Base-by-base conservation (phyloP, 768 basidiomycete genomes). In the Boletus barrowsii region DNA sequence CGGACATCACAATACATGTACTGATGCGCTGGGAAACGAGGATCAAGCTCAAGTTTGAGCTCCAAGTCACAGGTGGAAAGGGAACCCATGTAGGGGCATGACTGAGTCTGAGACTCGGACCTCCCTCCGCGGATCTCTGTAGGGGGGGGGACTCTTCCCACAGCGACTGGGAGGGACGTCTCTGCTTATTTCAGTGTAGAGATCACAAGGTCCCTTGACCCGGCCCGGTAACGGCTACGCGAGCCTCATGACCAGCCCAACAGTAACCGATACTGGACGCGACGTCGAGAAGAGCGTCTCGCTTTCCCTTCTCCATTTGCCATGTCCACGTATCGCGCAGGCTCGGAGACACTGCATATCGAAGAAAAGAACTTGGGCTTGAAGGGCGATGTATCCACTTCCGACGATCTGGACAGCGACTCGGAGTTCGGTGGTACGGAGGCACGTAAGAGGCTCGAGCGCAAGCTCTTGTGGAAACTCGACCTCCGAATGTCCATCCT, bases 401-500 rank as follows among this genome's bases (percentile, higher is more conserved):
- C 3, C 18, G 45, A 49, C 30, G 56, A 56, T 26, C 42, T 54
- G 22, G 75, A 79, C 61, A 66, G 71, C n/a, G 75, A 24, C 24
- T 24, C 24, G 24, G 24, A 83, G 58, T 82, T 82, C 49, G 79
- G 78, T 39, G 78, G 77, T 15, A 60, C 62, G 4, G 80, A 79
- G 55, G 73, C 66, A 20, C 75, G 83, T 47, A 72, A 65, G 57
- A 66, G 41, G 33, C 69, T 86, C 17, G 84, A 85, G 68, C 76
- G 71, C 58, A 79, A 73, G 57, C 72, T 86, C 14, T 60, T 84
- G 47, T 65, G 72, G 59, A 86, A 85, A 63, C 57, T 87, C 43
- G 83, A 86, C 60, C 54, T 78, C 36, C 74, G 82, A 26, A 81
- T 83, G 80, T 75, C 76, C 42, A 78, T 83, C 45, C 59, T 83